Percentiles rank a stretch among this genome's conserved stretches.
These are phyloP conservation scores for Ophiostoma sp. DNA, from an alignment of 2,329 filamentous ascomycete species.

Conservation along the genomic window DNA sequence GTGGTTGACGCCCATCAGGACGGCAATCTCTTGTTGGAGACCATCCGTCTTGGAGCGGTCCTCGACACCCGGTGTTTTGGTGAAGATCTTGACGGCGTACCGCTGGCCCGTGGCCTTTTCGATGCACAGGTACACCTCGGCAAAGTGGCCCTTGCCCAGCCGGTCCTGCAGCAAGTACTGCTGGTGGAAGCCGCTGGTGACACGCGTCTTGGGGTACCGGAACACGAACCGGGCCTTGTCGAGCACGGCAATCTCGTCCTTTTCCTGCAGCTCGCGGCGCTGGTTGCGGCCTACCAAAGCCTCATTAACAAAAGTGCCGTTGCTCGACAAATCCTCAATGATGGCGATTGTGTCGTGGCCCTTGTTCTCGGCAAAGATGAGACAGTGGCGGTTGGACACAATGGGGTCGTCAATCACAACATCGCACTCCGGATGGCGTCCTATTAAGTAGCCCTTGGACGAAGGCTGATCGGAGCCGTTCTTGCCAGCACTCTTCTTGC, in stretches of 20 bases:
- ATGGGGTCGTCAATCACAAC: conserved; percentile 73
- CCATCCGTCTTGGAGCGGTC: conserved; percentile 82
- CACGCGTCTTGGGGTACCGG: conserved; percentile 75
- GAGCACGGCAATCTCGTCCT: conserved; percentile 86
- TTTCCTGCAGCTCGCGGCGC: conserved; percentile 80
- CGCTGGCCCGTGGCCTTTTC: conserved; percentile 80
- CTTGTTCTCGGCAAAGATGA: conserved; percentile 43
- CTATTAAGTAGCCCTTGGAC: conserved; percentile 85
- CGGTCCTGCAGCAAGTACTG: conserved; percentile 83
- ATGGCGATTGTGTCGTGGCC: conserved; percentile 61
- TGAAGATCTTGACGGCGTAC: conserved; percentile 94
- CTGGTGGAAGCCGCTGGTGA: conserved; percentile 76
- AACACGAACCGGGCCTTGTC: conserved; percentile 88
- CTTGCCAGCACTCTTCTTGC: conserved; percentile 60
- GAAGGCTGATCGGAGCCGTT: conserved; percentile 52
- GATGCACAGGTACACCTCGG: conserved; percentile 86
- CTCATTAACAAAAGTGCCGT: conserved; percentile 96
- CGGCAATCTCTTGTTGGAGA: conserved; percentile 91
- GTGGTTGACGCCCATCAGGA: conserved; percentile 96
- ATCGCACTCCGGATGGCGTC: conserved; percentile 90
- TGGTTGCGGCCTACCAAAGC: conserved; percentile 89
- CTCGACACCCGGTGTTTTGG: conserved; percentile 77
- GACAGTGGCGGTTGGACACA: conserved; percentile 82
- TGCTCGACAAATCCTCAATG: conserved; percentile 89
- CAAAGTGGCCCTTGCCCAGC: conserved; percentile 93